Percentiles rank a stretch among this genome's conserved stretches.
Conservation (phyloP, 768 basidiomycete genomes). For the Psilocybe sp. region DNA sequence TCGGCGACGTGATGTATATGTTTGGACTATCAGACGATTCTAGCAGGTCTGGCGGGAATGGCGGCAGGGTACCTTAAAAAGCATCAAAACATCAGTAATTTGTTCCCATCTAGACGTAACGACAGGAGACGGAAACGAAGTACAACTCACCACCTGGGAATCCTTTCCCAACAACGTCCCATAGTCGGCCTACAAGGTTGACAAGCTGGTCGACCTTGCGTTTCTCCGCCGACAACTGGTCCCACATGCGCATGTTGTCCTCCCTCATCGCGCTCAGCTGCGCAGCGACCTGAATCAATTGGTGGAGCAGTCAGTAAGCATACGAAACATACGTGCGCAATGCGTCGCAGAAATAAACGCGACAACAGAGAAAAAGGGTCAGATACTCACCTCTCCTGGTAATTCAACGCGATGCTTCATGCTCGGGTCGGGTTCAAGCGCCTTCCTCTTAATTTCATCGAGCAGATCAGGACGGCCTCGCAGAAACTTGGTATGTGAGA, state of each 20-base stretch:
- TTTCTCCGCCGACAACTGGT: conserved; percentile 51
- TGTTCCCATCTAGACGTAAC: neutral
- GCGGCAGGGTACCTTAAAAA: conserved; percentile 31
- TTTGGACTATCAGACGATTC: conserved; percentile 58
- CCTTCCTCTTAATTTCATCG: conserved; percentile 85
- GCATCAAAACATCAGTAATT: neutral
- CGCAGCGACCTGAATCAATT: conserved; percentile 44
- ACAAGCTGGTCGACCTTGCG: conserved; percentile 62
- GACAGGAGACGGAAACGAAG: neutral
- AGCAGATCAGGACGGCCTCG: conserved; percentile 78
- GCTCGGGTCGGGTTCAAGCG: conserved; percentile 74
- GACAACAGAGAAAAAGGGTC: neutral
- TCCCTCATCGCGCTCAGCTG: conserved; percentile 71
- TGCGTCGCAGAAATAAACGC: neutral
- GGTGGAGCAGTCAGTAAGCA: conserved; percentile 16
- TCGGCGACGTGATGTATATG: conserved; percentile 72
- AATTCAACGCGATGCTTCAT: conserved; percentile 73
- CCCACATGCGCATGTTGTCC: conserved; percentile 65
- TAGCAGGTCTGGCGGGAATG: conserved; percentile 50
- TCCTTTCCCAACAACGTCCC: conserved; percentile 59
- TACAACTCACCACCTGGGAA: conserved; percentile 52
- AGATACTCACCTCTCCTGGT: conserved; percentile 66
- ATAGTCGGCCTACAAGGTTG: conserved; percentile 54
- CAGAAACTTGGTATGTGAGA: conserved; percentile 84
- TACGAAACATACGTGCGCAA: conserved; percentile 5